phyloP scores from a whole-genome alignment of 306 rosid genomes.

The Luffa aegyptiaca region DNA sequence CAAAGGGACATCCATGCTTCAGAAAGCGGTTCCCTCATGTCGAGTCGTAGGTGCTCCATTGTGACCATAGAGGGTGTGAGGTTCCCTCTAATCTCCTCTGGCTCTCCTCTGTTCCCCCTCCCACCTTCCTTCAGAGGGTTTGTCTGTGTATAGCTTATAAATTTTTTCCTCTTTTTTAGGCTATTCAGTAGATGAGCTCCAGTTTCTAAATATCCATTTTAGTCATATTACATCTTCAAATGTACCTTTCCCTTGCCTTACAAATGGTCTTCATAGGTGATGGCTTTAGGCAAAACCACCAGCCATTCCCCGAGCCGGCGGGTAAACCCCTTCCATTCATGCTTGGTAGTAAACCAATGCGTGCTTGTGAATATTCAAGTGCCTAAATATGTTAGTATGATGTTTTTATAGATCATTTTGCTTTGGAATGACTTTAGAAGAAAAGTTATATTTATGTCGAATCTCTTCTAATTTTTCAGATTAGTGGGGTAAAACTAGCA shows the following conservation, averaged over 20 bases:
- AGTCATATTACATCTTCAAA: slow-evolving; percentile 23
- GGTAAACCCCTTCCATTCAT: slow-evolving; percentile 4
- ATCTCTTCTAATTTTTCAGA: not conserved
- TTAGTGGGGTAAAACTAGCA: not conserved
- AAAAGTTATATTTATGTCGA: not conserved
- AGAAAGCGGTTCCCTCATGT: slow-evolving; percentile 56
- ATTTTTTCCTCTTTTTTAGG: not conserved
- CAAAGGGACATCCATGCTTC: slow-evolving; percentile 90
- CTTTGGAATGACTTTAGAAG: not conserved
- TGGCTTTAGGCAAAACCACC: not conserved
- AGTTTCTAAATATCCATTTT: not conserved
- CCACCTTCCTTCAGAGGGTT: not conserved
- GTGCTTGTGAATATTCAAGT: slow-evolving; percentile 2
- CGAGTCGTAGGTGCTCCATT: slow-evolving; percentile 28
- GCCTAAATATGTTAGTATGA: not conserved
- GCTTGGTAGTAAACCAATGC: not conserved
- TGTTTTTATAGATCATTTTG: not conserved
- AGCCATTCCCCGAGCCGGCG: not conserved
- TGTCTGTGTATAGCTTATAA: slow-evolving; percentile 1
- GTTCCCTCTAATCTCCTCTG: slow-evolving; percentile 1
- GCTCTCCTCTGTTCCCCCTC: not conserved
- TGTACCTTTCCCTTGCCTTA: slow-evolving; percentile 13
- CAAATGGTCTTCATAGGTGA: slow-evolving; percentile 11
- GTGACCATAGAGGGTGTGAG: slow-evolving; percentile 4
- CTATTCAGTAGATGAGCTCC: not conserved